A percentile compares a stretch with the other conserved stretches of the same genome.
These are phyloP conservation scores for Leccinum insolens DNA, from an alignment of 1,284 basidiomycete genomes.

Conservation along the genomic window DNA sequence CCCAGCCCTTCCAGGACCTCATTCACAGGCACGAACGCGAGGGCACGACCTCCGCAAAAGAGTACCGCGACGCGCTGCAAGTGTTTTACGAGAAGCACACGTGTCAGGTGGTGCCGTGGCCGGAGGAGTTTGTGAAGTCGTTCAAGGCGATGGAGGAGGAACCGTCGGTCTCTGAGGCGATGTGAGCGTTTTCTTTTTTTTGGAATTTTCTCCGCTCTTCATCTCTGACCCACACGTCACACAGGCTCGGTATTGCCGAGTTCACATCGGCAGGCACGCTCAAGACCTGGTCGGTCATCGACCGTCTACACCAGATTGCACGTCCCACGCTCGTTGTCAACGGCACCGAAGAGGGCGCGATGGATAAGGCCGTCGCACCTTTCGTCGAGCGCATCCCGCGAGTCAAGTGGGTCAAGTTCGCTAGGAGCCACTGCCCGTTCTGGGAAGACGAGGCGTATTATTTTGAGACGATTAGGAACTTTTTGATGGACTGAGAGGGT, in stretches of 20 bases:
- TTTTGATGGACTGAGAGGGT: slow-evolving; percentile 11
- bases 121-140: slow-evolving; percentile 22
- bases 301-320: slow-evolving; percentile 34
- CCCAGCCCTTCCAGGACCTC: slow-evolving; percentile 22
- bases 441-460: slow-evolving; percentile 35
- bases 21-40: slow-evolving; percentile 30
- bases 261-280: slow-evolving; percentile 34
- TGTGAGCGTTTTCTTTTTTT: slow-evolving; percentile 16
- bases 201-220: background rate
- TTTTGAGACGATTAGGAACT: slow-evolving; percentile 19
- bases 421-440: slow-evolving; percentile 33
- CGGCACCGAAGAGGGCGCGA: slow-evolving; percentile 33
- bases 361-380: slow-evolving; percentile 30
- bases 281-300: slow-evolving; percentile 35
- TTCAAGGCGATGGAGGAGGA: slow-evolving; percentile 27
- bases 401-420: slow-evolving; percentile 37
- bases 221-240: background rate
- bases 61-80: slow-evolving; percentile 26
- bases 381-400: slow-evolving; percentile 34
- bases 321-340: slow-evolving; percentile 38
- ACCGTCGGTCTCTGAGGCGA: slow-evolving; percentile 29
- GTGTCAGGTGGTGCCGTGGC: slow-evolving; percentile 28
- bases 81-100: slow-evolving; percentile 25
- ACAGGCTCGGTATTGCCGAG: slow-evolving; percentile 38
- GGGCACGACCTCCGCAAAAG: slow-evolving; percentile 25